phyloP scores from a whole-genome alignment of 2,329 filamentous ascomycete genomes.

The Alternaria sp. region DNA sequence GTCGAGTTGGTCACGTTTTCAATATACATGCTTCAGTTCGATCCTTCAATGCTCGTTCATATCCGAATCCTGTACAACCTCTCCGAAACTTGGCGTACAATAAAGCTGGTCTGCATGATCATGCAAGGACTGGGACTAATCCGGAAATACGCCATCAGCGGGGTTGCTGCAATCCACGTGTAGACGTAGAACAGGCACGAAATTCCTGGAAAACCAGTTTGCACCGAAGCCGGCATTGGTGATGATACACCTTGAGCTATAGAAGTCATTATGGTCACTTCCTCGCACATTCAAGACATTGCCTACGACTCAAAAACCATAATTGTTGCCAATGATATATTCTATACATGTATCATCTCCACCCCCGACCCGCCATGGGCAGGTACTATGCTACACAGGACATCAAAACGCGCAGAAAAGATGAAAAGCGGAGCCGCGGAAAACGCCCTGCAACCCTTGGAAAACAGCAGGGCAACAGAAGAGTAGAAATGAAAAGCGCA shows the following conservation, averaged over 20 bases:
- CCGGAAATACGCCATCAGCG: background rate
- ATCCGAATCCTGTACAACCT: too few species aligned
- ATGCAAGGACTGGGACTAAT: background rate
- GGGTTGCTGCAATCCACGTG: background rate
- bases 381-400: slow-evolving; percentile 24
- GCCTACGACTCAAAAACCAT: background rate
- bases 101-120: fast-evolving
- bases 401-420: slow-evolving; percentile 4
- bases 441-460: slow-evolving; percentile 28
- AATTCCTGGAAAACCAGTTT: background rate
- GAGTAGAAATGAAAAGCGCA: slow-evolving; percentile 32
- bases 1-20: slow-evolving; percentile 43
- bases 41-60: background rate
- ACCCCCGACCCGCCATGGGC: slow-evolving; percentile 1
- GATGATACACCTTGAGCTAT: background rate
- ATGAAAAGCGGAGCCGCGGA: slow-evolving; percentile 19
- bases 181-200: background rate
- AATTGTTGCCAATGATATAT: slow-evolving; percentile 9
- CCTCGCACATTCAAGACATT: background rate
- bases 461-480: slow-evolving; percentile 18
- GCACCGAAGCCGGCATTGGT: too few species aligned
- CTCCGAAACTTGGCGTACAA: background rate
- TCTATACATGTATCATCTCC: slow-evolving; percentile 24
- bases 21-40: slow-evolving; percentile 40
- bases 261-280: background rate